Base-by-base conservation (phyloP, 768 basidiomycete genomes). In the Panaeolus cyanescens region DNA sequence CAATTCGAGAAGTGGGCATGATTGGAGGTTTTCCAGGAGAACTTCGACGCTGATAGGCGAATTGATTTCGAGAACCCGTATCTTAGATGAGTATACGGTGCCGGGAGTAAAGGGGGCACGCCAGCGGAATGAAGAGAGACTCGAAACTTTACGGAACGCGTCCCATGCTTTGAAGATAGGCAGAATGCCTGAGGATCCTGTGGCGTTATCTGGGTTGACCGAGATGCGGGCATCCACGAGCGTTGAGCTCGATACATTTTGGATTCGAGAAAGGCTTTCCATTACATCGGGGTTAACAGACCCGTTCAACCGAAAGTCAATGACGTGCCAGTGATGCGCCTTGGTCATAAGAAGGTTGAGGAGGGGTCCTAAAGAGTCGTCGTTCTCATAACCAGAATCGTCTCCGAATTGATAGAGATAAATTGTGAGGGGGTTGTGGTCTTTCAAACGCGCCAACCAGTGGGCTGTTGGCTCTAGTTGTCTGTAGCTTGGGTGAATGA, bases 381-480 rank as follows among this genome's bases (percentile, higher is more conserved):
- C 19, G 13, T 63, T 60, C 15, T 54, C 60, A 8, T 30, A 12
- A 5, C 45, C 30, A 1, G 30, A 22, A 0, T 53, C 36, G 20
- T 42, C 22, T 22, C 15, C 9, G 4, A 55, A 61, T 31, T 66
- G 58, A n/a, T 37, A 33, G 2, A 66, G 33, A 15, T 39, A 31
- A 10, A 66, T 60, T 7, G 45, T 55, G 36, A 66, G 57, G 4
- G 34, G 30, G 3, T 54, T 33, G 13, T 54, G 20, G 3, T 34
- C 20, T 20, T 33, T 54, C 8, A 54, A 55, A 2, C 42, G n/a
- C 53, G 63, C 30, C 58, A 62, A 63, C 37, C 63, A 32, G 31
- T 64, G 36, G 31, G 53, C 32, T 0, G 45, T 50, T 15, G 62
- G 57, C 40, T 59, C 45, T 8, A 63, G 19, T 40, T 66, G 65